These are phyloP conservation scores for Diplotaxis tenuifolia DNA, from an alignment of 345 rosid species.

Conservation along the genomic window DNA sequence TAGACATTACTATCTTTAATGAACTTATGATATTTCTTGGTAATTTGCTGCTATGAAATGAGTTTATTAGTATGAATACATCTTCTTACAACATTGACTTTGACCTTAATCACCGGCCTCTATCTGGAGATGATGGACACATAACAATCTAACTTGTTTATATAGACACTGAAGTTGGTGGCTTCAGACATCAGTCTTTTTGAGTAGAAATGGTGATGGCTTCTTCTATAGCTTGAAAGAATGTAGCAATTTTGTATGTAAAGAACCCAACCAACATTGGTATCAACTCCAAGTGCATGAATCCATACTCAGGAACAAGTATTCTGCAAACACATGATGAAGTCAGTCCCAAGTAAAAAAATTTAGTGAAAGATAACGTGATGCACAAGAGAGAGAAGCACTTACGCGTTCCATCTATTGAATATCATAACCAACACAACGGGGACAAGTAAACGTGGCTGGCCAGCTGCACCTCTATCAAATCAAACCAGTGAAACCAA, in stretches of 20 bases:
- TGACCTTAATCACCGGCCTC: constrained; percentile 4
- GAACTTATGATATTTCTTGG: too few relatives aligned
- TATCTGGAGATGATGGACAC: background rate
- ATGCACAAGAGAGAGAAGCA: background rate
- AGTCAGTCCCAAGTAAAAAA: background rate
- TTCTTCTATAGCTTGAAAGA: constrained; percentile 78
- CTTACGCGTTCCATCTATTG: constrained; percentile 91
- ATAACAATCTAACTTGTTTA: background rate
- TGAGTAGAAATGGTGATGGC: constrained; percentile 46
- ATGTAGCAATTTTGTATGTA: constrained; percentile 90
- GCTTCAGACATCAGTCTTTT: constrained; percentile 28
- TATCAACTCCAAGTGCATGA: constrained; percentile 71
- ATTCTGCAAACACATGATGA: constrained; percentile 47
- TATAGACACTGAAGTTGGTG: background rate
- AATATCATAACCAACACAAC: constrained; percentile 86
- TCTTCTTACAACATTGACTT: constrained; percentile 15
- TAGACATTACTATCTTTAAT: too few relatives aligned
- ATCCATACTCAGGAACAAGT: constrained; percentile 79
- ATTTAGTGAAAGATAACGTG: background rate
- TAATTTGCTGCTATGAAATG: background rate
- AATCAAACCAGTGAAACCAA: constrained; percentile 2
- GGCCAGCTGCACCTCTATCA: constrained; percentile 79
- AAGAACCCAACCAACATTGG: constrained; percentile 94
- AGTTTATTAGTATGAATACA: background rate
- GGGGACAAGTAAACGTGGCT: constrained; percentile 89